A percentile compares a stretch with the other conserved stretches of the same genome.
phyloP scores from a whole-genome alignment of 73 alveolate species.

The Paramecium sonneborni region DNA sequence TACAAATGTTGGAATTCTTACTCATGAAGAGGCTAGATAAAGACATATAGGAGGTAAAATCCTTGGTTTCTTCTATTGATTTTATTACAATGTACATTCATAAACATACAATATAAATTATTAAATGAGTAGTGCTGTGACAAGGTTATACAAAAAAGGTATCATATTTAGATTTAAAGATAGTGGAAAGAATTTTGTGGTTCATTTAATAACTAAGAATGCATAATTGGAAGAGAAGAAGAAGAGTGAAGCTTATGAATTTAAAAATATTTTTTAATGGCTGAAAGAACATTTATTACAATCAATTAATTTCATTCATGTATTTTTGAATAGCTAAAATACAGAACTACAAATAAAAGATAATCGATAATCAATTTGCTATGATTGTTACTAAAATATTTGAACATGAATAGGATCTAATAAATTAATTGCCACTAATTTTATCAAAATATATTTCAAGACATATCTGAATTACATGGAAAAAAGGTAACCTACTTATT shows the following conservation, averaged over 20 bases:
- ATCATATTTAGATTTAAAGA: background rate
- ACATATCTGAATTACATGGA: background rate
- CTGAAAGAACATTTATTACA: background rate
- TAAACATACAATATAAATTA: slow-evolving; percentile 13
- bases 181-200: slow-evolving; percentile 56
- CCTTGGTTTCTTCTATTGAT: slow-evolving; percentile 98
- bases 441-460: background rate
- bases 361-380: background rate
- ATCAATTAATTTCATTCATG: slow-evolving; percentile 39
- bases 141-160: slow-evolving; percentile 59
- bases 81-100: background rate
- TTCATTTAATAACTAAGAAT: background rate
- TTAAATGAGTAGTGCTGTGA: slow-evolving; percentile 19
- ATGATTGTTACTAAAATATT: background rate
- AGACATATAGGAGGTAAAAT: slow-evolving; percentile 98
- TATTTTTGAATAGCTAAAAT: background rate
- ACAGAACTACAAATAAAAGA: background rate
- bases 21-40: slow-evolving; percentile 89
- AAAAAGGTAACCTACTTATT: background rate
- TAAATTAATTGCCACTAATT: slow-evolving; percentile 3
- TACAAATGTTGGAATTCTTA: slow-evolving; percentile 89
- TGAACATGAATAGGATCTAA: slow-evolving; percentile 47
- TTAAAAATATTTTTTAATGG: slow-evolving; percentile 14
- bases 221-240: background rate
- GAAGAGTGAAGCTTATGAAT: background rate